Base-by-base conservation (phyloP, 2,329 filamentous ascomycete species). In the Fusarium cyanostomum region DNA sequence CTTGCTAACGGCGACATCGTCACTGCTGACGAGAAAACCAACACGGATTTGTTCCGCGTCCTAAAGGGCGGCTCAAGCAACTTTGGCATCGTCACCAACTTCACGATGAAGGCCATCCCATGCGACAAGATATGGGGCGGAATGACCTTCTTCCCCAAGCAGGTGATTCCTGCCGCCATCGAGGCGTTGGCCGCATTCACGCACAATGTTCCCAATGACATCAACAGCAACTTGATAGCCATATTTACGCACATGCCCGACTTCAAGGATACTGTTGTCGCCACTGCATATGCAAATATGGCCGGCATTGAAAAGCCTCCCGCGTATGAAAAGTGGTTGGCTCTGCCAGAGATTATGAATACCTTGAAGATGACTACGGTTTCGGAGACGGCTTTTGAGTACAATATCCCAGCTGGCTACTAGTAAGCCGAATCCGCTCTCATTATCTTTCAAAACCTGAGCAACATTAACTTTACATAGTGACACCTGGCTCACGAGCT, bases 1-100 rank as follows among this genome's bases (percentile, higher is more conserved):
- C 77, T 84, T 2, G 78, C 80, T 0, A 73, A 75, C 27, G 82
- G 83, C 0, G 57, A 66, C 2, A 74, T 85, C 16, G 72, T 84
- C 31, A 73, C 75, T 5, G 82, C 78, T 1, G 79, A 76, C 34
- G 43, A 48, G 0, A 51, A 56, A 0, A 46, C 66, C 13, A 75
- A 82, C 58, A 3, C 62, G 0, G 80, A 84, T 46, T 73, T 84
- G 2, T 84, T 73, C 65, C 77, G 74, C 62, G 81, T 81, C 4
- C 72, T 82, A 1, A 75, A 78, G 8, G 81, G 81, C 15, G 67
- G 68, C n/a, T 73, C 74, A 3, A 76, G 75, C 49, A 83, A 81
- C 61, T 80, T 81, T 42, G 81, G 78, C 38, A 66, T 75, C 46
- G 62, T 72, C 3, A 76, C 74, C 7, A 49, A 67, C 11, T 71